Evolutionary conservation across 2,329 filamentous ascomycete species (phyloP).

Genomic region (Cadophora sp.): DNA sequence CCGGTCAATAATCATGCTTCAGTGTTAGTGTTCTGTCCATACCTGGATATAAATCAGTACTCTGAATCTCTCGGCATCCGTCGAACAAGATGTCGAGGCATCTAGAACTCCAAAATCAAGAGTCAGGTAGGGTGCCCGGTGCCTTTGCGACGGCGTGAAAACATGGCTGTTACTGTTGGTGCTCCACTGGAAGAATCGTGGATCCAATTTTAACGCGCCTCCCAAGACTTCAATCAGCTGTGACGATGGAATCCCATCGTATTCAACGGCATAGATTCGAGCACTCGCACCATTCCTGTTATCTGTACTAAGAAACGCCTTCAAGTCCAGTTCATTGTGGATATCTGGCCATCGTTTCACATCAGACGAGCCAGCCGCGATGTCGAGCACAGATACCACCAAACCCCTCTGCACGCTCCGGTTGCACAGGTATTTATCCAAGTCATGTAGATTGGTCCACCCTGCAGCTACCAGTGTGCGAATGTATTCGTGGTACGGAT

Average conservation of each 20-base stretch:
- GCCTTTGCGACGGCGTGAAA: conserved; percentile 33
- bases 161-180: conserved; percentile 23
- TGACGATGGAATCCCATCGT: neutral
- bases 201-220: neutral
- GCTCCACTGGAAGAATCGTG: neutral
- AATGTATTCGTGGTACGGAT: neutral
- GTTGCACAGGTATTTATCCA: neutral
- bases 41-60: neutral
- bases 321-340: neutral
- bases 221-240: neutral
- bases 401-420: neutral
- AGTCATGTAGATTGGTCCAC: neutral
- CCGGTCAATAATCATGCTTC: neutral
- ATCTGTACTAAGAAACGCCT: neutral
- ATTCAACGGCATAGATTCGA: neutral
- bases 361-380: neutral
- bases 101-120: neutral
- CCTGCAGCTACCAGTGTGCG: neutral
- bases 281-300: neutral
- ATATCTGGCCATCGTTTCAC: neutral
- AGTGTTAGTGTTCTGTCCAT: neutral
- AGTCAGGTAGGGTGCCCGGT: neutral
- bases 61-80: neutral
- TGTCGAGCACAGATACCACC: neutral
- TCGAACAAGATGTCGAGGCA: neutral